Conservation (phyloP, 495 filamentous ascomycete species). For the Podospora pseudopauciseta region DNA sequence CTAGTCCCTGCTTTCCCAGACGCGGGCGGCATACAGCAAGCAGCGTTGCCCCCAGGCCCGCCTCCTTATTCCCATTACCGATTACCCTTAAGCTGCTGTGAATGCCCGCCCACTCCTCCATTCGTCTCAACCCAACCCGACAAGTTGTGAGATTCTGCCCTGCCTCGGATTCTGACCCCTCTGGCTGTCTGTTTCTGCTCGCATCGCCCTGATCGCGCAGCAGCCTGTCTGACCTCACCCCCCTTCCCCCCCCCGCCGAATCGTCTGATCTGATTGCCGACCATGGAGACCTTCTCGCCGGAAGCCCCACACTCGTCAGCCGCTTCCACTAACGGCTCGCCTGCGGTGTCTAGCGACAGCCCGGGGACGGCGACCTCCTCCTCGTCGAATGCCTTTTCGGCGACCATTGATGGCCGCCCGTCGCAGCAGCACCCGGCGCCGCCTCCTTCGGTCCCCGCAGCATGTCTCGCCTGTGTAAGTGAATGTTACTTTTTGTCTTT, state of each 20-base stretch:
- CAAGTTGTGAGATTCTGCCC: not conserved
- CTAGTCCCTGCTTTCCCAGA: not conserved
- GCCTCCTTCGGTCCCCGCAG: conserved; percentile 43
- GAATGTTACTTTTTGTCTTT: conserved; percentile 20
- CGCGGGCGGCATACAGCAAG: not conserved
- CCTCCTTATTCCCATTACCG: not conserved
- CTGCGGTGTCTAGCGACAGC: conserved; percentile 32
- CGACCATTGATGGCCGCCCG: conserved; percentile 32
- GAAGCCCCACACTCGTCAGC: conserved; percentile 33
- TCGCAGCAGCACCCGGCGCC: conserved; percentile 29
- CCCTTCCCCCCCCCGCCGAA: not conserved
- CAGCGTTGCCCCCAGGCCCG: not conserved
- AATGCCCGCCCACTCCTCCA: not conserved
- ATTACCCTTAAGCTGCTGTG: not conserved
- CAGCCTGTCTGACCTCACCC: not conserved
- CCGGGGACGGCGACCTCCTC: conserved; percentile 34
- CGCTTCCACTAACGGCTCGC: conserved; percentile 32
- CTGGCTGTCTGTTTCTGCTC: conserved; percentile 9
- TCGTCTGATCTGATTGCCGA: conserved; percentile 26
- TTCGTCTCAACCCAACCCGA: not conserved
- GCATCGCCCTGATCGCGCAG: conserved; percentile 15
- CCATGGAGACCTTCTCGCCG: conserved; percentile 34
- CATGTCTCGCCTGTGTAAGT: conserved; percentile 50
- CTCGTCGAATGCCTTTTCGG: conserved; percentile 24
- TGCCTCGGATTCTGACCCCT: conserved; percentile 7